Evolutionary conservation across 768 basidiomycete genomes (phyloP).

Genomic region (Lentinula detonsa): DNA sequence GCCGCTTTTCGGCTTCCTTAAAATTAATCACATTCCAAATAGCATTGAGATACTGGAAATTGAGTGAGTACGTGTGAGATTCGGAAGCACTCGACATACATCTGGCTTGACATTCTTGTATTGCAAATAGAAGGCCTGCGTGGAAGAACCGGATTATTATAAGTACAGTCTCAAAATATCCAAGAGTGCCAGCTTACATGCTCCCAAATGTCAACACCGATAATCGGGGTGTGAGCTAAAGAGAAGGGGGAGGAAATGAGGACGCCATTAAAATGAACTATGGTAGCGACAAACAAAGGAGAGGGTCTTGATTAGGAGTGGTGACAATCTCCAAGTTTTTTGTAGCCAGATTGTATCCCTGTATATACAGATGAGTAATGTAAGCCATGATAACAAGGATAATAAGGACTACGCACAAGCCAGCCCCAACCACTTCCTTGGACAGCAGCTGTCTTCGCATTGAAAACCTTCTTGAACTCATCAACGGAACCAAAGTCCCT

Average conservation of each 20-base stretch:
- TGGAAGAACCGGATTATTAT: conserved; percentile 9
- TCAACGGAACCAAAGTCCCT: conserved; percentile 86
- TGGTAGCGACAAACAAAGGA: conserved; percentile 32
- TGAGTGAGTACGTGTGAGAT: not conserved
- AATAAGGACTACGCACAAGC: conserved; percentile 50
- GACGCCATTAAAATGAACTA: not conserved
- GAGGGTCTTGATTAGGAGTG: conserved; percentile 95
- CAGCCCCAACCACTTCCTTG: conserved; percentile 99
- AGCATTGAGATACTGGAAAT: conserved; percentile 76
- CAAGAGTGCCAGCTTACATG: no score
- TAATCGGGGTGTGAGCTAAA: conserved; percentile 78
- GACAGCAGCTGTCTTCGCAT: conserved; percentile 82
- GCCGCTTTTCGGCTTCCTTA: conserved; percentile 75
- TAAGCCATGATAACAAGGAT: not conserved
- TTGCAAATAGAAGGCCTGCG: conserved; percentile 70
- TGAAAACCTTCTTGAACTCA: conserved; percentile 79
- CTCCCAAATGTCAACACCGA: conserved; percentile 47
- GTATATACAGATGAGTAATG: not conserved
- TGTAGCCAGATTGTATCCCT: conserved; percentile 65
- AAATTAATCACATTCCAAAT: conserved; percentile 98
- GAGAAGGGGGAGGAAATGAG: not conserved
- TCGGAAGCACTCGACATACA: conserved; percentile 42
- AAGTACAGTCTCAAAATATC: conserved; percentile 7
- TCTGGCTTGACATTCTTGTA: conserved; percentile 93
- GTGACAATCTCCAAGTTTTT: conserved; percentile 86